Conservation (phyloP, 1,284 basidiomycete species). For the Pseudozyma tsukubaensis region DNA sequence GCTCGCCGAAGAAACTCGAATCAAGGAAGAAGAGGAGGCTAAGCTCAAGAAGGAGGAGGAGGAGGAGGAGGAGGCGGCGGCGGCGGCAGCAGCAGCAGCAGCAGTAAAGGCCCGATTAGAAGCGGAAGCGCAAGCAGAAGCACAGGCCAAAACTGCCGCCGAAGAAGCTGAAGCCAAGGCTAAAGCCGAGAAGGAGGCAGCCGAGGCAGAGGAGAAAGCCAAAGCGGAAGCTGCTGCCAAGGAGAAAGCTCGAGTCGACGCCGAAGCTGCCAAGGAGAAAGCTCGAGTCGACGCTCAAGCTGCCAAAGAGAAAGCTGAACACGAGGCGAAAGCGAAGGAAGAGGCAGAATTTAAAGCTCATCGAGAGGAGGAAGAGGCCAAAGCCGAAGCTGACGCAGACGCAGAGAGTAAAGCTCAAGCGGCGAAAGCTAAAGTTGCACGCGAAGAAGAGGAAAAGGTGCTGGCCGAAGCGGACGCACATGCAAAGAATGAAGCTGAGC, state of each 20-base stretch:
- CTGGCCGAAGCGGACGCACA: background rate
- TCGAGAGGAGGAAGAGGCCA: background rate
- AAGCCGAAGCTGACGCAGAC: background rate
- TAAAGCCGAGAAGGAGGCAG: constrained; percentile 6
- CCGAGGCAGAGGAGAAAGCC: constrained; percentile 2
- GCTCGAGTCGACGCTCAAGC: constrained; percentile 2
- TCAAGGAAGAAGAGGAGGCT: constrained; percentile 7
- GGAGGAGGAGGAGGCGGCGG: background rate
- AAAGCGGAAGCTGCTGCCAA: background rate
- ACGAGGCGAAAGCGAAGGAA: background rate
- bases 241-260: constrained; percentile 1
- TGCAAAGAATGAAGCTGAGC: background rate
- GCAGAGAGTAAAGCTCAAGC: constrained; percentile 1
- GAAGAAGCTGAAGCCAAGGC: constrained; percentile 1
- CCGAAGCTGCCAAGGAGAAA: constrained; percentile 3
- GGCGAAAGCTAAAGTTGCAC: background rate
- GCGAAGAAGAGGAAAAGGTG: background rate
- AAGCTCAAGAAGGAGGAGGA: constrained; percentile 4
- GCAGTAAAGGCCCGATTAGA: constrained; percentile 7
- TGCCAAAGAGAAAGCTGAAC: background rate
- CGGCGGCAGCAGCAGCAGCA: constrained; percentile 3
- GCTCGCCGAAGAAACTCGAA: constrained; percentile 5
- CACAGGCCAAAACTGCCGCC: constrained; percentile 7
- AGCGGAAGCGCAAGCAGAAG: constrained; percentile 12
- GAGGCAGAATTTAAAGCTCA: background rate